Evolutionary conservation across 768 basidiomycete species (phyloP).

Genomic region (Russula brevipes): DNA sequence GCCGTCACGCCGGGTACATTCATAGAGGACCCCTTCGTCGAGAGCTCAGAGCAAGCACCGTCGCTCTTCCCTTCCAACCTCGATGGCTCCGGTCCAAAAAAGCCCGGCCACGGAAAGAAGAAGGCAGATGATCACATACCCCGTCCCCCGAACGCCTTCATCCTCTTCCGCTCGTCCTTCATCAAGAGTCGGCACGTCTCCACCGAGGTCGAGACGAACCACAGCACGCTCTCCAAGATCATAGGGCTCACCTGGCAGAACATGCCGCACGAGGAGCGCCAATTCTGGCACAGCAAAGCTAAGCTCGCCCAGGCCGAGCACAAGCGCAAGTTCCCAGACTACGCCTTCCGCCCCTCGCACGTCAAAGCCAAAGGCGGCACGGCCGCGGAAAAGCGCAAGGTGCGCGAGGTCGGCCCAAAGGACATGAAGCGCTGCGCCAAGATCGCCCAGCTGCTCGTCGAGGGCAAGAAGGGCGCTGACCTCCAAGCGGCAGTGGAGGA

Average conservation of each 20-base stretch:
- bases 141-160: conserved; percentile 82
- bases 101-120: conserved; percentile 58
- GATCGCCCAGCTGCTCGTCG: conserved; percentile 55
- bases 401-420: conserved; percentile 58
- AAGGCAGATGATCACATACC: conserved; percentile 74
- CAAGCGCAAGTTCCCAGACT: conserved; percentile 68
- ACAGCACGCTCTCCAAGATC: conserved; percentile 79
- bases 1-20: conserved; percentile 55
- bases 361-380: conserved; percentile 39
- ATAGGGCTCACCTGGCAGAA: conserved; percentile 81
- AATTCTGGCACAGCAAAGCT: conserved; percentile 74
- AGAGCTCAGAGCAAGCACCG: conserved; percentile 38
- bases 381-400: conserved; percentile 47
- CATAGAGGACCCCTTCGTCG: conserved; percentile 41
- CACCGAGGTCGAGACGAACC: conserved; percentile 73
- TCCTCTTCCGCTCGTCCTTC: conserved; percentile 79
- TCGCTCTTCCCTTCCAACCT: conserved; percentile 53
- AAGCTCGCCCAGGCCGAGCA: conserved; percentile 69
- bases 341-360: conserved; percentile 66
- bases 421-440: conserved; percentile 60
- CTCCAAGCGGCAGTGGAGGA: conserved; percentile 35
- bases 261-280: conserved; percentile 66
- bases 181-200: conserved; percentile 76
- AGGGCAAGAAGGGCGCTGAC: conserved; percentile 38
- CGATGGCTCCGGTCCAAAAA: conserved; percentile 37